These are phyloP conservation scores for Atkinsonella texensis DNA, from an alignment of 2,329 filamentous ascomycete genomes.

Conservation along the genomic window DNA sequence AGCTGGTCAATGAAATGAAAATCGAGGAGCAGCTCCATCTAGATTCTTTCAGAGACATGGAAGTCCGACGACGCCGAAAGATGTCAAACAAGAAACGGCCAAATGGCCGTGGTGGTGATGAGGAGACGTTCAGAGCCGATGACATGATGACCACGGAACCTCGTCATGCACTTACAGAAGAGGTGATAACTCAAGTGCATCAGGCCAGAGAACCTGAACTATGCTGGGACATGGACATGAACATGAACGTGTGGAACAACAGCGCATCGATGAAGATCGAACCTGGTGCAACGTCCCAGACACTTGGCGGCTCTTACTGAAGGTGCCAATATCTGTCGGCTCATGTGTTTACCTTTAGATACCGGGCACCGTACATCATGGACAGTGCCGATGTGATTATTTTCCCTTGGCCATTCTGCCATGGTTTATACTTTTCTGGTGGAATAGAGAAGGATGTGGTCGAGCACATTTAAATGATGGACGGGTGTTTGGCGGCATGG, in stretches of 20 bases:
- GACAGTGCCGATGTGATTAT: neutral
- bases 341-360: neutral
- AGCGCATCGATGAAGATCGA: constrained; percentile 19
- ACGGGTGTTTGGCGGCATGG: neutral
- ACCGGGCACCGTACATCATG: neutral
- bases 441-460: neutral
- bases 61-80: constrained; percentile 29
- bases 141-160: constrained; percentile 26
- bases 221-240: constrained; percentile 18
- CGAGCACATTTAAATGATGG: neutral
- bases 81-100: constrained; percentile 19
- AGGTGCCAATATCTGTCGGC: neutral
- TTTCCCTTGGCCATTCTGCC: neutral
- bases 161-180: constrained; percentile 22
- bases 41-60: constrained; percentile 25
- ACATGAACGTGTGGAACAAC: constrained; percentile 17
- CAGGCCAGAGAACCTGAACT: constrained; percentile 6
- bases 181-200: constrained; percentile 23
- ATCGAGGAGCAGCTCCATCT: constrained; percentile 27
- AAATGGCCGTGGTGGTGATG: constrained; percentile 10
- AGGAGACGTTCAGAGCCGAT: constrained; percentile 25
- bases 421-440: neutral
- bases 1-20: constrained; percentile 32
- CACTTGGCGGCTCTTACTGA: constrained; percentile 1
- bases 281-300: constrained; percentile 6